These are phyloP conservation scores for Flaveria bidentis DNA, from an alignment of 129 eudicot genomes.

Conservation along the genomic window DNA sequence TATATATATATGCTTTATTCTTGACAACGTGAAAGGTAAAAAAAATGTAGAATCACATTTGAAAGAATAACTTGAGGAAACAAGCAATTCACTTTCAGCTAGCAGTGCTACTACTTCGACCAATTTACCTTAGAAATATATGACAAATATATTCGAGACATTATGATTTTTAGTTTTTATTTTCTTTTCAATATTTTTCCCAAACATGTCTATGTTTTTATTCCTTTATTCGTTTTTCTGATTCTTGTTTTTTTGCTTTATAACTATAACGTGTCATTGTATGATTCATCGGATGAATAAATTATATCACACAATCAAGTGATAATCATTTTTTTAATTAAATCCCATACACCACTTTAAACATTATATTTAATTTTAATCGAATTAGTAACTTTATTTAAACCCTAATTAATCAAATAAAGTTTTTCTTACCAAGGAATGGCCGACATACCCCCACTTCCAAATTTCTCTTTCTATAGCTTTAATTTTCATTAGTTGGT, in stretches of 20 bases:
- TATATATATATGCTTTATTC: background rate
- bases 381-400: background rate
- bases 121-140: background rate
- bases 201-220: too few relatives aligned
- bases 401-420: slow-evolving; percentile 11
- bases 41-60: background rate
- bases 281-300: background rate
- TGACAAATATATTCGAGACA: too few relatives aligned
- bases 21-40: background rate
- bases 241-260: too few relatives aligned
- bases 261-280: background rate
- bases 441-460: slow-evolving; percentile 37
- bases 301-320: background rate
- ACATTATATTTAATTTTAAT: background rate
- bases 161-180: too few relatives aligned
- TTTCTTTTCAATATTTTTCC: too few relatives aligned
- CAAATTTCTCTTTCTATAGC: slow-evolving; percentile 19
- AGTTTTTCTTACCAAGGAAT: slow-evolving; percentile 21
- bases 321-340: background rate
- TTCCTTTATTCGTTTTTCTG: too few relatives aligned
- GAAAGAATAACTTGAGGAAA: background rate
- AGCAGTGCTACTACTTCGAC: background rate
- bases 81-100: background rate
- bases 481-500: slow-evolving; percentile 34
- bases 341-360: background rate